These are phyloP conservation scores for Apiotrichum gracile DNA, from an alignment of 1,284 basidiomycete species.

Conservation along the genomic window DNA sequence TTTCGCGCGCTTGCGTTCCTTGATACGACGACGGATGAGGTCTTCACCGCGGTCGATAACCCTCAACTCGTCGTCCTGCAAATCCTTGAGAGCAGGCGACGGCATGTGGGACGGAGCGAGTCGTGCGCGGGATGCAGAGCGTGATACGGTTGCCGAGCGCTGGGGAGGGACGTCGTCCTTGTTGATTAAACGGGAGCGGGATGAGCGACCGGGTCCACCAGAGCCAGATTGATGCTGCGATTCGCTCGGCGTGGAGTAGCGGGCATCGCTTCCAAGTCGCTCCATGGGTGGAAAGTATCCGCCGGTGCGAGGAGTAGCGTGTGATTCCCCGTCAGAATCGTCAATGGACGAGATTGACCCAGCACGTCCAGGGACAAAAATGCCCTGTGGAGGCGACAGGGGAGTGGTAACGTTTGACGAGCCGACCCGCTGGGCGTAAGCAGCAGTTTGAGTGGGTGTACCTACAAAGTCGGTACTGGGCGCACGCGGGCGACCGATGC, in stretches of 20 bases:
- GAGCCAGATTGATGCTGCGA: no score
- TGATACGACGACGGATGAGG: constrained; percentile 52
- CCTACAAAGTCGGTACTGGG: not conserved
- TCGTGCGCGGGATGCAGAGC: constrained; percentile 13
- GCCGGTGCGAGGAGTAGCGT: constrained; percentile 11
- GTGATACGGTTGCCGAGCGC: constrained; percentile 3
- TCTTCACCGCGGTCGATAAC: constrained; percentile 53
- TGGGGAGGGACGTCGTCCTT: not conserved
- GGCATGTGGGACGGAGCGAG: not conserved
- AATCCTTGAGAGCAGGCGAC: not conserved
- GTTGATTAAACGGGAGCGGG: constrained; percentile 1
- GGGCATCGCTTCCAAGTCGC: constrained; percentile 8
- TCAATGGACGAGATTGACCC: constrained; percentile 3
- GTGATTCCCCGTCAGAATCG: not conserved
- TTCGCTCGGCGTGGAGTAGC: no score
- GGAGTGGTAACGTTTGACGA: not conserved
- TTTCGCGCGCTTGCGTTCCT: constrained; percentile 48
- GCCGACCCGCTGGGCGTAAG: no score
- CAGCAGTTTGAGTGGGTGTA: not conserved
- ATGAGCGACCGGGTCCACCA: not conserved
- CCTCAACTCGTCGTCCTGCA: constrained; percentile 50
- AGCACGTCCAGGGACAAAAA: not conserved
- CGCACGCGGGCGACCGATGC: not conserved
- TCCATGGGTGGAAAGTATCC: constrained; percentile 6
- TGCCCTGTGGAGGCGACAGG: not conserved